phyloP scores from a whole-genome alignment of 306 rosid species.

The Inga leiocalycina region DNA sequence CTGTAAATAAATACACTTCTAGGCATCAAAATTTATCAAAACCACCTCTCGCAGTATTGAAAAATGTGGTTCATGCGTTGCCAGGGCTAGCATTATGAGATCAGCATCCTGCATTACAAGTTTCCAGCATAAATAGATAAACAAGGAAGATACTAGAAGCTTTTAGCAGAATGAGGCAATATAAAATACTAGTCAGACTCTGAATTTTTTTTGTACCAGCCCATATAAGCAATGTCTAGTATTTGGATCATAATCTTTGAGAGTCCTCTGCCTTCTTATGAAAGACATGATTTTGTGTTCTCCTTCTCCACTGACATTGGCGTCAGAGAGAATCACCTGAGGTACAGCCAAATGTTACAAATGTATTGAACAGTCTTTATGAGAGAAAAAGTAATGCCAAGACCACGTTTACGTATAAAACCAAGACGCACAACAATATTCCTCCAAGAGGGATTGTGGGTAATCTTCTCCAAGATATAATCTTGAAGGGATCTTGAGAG shows the following conservation, averaged over 20 bases:
- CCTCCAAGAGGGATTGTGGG: conserved; percentile 42
- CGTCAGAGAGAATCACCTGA: conserved; percentile 5
- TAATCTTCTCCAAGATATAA: conserved; percentile 34
- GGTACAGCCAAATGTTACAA: neutral
- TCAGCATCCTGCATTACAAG: conserved; percentile 60
- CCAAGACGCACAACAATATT: conserved; percentile 39
- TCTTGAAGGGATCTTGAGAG: conserved; percentile 52
- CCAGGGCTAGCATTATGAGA: conserved; percentile 58
- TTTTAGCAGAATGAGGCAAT: neutral
- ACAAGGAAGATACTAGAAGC: neutral
- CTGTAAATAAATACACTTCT: neutral
- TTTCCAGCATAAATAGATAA: neutral
- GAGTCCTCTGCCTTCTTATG: conserved; percentile 46
- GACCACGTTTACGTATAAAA: neutral
- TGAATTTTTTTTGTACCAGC: conserved; percentile 33
- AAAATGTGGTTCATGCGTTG: conserved; percentile 65
- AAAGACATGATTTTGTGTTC: conserved; percentile 63
- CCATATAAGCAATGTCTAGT: conserved; percentile 67
- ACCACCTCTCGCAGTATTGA: conserved; percentile 68
- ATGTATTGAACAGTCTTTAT: neutral
- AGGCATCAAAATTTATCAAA: neutral
- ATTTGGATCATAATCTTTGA: conserved; percentile 48
- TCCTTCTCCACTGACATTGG: conserved; percentile 74
- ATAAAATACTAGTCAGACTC: neutral
- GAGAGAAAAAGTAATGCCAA: neutral